Evolutionary conservation across 305 asterid genomes (phyloP).

Genomic region (Petunia hybrid): DNA sequence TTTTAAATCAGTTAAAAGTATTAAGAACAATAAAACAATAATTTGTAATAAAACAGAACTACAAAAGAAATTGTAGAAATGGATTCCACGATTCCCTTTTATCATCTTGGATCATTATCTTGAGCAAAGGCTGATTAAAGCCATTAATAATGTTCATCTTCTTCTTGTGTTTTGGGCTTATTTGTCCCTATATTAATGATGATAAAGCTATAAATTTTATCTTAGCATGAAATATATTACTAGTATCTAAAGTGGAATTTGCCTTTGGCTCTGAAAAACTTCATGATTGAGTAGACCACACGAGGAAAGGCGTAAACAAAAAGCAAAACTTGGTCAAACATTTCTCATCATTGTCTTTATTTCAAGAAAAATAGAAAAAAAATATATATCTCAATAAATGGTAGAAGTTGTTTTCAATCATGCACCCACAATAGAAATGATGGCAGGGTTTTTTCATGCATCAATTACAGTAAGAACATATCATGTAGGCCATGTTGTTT

Average conservation of each 20-base stretch:
- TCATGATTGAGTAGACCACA: constrained; percentile 52
- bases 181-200: constrained; percentile 28
- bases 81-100: background rate
- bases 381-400: background rate
- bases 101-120: background rate
- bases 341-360: constrained; percentile 43
- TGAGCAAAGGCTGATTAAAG: constrained; percentile 20
- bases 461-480: background rate
- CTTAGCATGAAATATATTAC: constrained; percentile 21
- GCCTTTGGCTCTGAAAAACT: background rate
- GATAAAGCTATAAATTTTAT: background rate
- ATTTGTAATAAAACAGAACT: background rate
- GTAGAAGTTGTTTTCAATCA: constrained; percentile 26
- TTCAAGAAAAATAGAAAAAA: background rate
- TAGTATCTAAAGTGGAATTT: background rate
- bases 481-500: constrained; percentile 13
- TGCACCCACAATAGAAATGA: constrained; percentile 29
- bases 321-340: constrained; percentile 55
- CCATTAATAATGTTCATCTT: constrained; percentile 24
- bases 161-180: constrained; percentile 28
- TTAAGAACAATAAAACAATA: too few relatives aligned
- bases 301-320: constrained; percentile 49
- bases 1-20: too few relatives aligned
- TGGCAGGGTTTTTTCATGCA: constrained; percentile 27
- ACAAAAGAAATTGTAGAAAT: background rate